Evolutionary conservation across 352 stramenopile genomes (phyloP).

Genomic region (Globisporangium middletonii): DNA sequence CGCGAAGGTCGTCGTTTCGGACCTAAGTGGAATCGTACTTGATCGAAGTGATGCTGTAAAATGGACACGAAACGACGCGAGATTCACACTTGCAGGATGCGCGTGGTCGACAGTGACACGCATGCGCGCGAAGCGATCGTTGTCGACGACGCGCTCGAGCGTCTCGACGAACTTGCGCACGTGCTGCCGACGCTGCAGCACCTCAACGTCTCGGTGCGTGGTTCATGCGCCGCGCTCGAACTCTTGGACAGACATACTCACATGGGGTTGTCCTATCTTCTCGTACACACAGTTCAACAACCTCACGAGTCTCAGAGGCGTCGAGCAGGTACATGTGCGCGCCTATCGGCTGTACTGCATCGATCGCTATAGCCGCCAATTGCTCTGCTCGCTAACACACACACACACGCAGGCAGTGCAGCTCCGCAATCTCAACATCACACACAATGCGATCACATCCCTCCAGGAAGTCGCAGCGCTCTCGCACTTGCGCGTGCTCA

Average conservation of each 20-base stretch:
- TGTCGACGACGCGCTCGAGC: conserved; percentile 45
- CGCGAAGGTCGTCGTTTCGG: neutral
- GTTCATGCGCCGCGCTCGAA: neutral
- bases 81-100: conserved; percentile 20
- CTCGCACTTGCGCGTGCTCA: conserved; percentile 35
- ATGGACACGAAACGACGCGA: conserved; percentile 2
- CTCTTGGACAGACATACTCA: neutral
- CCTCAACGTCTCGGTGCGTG: conserved; percentile 52
- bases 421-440: conserved; percentile 56
- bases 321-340: conserved; percentile 31
- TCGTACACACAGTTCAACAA: conserved; percentile 52
- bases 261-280: neutral
- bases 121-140: conserved; percentile 33
- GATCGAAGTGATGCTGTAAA: neutral
- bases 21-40: neutral
- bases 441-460: conserved; percentile 47
- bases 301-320: conserved; percentile 26
- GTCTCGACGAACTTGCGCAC: conserved; percentile 16
- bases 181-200: conserved; percentile 28
- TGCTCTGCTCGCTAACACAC: neutral
- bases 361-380: neutral
- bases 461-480: conserved; percentile 37
- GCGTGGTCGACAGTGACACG: conserved; percentile 20
- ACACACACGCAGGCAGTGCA: conserved; percentile 19
- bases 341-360: neutral